A percentile compares a stretch with the other conserved stretches of the same genome.
These are phyloP conservation scores for Barbatosphaeria neglecta DNA, from an alignment of 495 filamentous ascomycete genomes.

Conservation along the genomic window DNA sequence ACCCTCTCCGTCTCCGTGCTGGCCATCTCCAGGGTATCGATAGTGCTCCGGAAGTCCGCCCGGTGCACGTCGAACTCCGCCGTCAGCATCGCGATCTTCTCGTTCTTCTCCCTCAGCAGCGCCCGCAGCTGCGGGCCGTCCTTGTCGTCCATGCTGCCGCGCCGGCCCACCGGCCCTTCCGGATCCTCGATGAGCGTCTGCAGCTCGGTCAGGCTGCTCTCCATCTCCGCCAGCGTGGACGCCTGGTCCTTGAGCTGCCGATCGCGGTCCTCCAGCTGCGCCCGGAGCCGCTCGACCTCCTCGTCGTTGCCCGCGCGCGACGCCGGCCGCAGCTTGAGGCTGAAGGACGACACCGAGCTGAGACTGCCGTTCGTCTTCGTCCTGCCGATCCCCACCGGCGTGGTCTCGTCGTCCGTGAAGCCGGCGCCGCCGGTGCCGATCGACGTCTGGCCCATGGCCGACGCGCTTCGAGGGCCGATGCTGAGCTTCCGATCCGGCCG, in stretches of 20 bases:
- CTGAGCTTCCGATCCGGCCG: conserved; percentile 36
- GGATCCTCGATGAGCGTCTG: conserved; percentile 53
- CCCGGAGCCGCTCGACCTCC: conserved; percentile 53
- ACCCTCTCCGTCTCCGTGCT: conserved; percentile 96
- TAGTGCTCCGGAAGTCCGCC: conserved; percentile 91
- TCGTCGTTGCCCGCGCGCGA: conserved; percentile 45
- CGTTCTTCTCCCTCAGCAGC: conserved; percentile 86
- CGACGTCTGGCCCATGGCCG: conserved; percentile 32
- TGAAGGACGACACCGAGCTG: conserved; percentile 35
- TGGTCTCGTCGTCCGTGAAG: conserved; percentile 45
- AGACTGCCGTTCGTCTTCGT: conserved; percentile 39
- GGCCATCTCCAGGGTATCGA: conserved; percentile 92
- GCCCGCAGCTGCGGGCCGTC: conserved; percentile 68
- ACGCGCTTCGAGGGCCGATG: conserved; percentile 41
- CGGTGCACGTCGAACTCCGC: conserved; percentile 91
- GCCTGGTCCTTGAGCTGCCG: conserved; percentile 80
- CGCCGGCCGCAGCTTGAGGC: conserved; percentile 32
- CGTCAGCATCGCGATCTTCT: conserved; percentile 84
- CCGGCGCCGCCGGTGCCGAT: conserved; percentile 17
- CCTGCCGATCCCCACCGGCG: conserved; percentile 40
- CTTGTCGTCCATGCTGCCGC: conserved; percentile 58
- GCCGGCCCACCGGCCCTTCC: conserved; percentile 24
- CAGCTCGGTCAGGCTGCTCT: conserved; percentile 61
- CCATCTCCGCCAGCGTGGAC: conserved; percentile 71
- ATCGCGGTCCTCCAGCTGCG: conserved; percentile 73